Percentiles rank a stretch among this genome's conserved stretches.
Conservation (phyloP, 257 asterid genomes). For the Solanum phureja region DNA sequence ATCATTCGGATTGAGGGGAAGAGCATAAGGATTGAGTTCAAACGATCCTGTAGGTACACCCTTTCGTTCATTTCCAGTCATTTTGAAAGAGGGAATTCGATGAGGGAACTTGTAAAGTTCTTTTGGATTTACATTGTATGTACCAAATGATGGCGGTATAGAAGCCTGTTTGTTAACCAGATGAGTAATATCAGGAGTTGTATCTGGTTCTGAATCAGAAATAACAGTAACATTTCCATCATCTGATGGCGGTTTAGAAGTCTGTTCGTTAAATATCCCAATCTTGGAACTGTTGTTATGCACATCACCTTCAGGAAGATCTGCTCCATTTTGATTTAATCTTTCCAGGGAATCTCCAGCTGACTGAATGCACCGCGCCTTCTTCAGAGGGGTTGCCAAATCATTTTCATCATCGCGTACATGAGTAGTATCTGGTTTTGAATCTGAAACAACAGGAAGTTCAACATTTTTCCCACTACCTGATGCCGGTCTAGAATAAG, state of each 20-base stretch:
- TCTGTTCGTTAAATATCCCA: conserved; percentile 7
- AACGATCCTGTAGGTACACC: conserved; percentile 70
- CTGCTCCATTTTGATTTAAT: conserved; percentile 10
- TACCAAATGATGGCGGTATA: background rate
- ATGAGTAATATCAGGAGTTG: background rate
- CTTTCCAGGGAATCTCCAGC: conserved; percentile 13
- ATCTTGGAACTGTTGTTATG: conserved; percentile 3
- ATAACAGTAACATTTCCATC: conserved; percentile 22
- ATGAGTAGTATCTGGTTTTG: conserved; percentile 14
- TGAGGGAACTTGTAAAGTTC: conserved; percentile 58
- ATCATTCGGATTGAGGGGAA: background rate
- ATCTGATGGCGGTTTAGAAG: background rate
- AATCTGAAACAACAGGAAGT: conserved; percentile 25
- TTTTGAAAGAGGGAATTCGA: conserved; percentile 28
- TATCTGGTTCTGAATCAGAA: conserved; percentile 28
- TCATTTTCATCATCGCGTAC: conserved; percentile 29
- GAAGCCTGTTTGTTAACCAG: too few relatives aligned
- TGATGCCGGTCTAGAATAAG: background rate
- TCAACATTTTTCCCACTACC: conserved; percentile 16
- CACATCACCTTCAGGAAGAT: conserved; percentile 11
- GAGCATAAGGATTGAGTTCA: conserved; percentile 61
- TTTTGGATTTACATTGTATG: conserved; percentile 18
- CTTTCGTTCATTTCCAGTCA: conserved; percentile 45
- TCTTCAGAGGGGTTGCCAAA: conserved; percentile 20
- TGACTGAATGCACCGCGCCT: conserved; percentile 17